Evolutionary conservation across 2,329 filamentous ascomycete species (phyloP), one percentile per base, ranked within the genome.

Genomic region (Emmonsiellopsis sp.): DNA sequence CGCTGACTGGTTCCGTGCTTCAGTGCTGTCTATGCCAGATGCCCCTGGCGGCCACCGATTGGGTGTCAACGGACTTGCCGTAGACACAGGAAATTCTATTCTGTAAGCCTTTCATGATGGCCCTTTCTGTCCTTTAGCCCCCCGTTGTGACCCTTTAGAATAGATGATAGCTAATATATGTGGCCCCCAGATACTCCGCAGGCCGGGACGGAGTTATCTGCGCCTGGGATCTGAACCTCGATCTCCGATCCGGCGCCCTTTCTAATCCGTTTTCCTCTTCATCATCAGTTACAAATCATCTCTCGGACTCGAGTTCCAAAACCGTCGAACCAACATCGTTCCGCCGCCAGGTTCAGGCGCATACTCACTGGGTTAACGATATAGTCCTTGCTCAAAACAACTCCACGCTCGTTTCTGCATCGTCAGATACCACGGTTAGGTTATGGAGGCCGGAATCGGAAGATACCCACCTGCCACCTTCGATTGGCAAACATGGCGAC

Each of bases 351-450:
- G 81, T 85, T 13, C 84, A 87, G 67, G 90, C 91, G 7, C 91
- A 96, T 70, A 95, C 89, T 50, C 89, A 95, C 70, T 96, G 91
- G 91, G 86, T 96, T 73, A 96, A 95, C 72, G 91, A 95, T 69
- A 88, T 96, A 58, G 82, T 84, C 20, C 80, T 95, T 52, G 86
- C 86, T 7, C 82, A 90, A 65, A 82, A 84, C 63, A 89, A 91
- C 64, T 78, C 83, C 15, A 87, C 87, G 20, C 78, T 96, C 48
- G 86, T 95, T 34, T 94, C 91, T 8, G 90, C 87, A 16, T 95
- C 90, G 4, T 95, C 91, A n/a, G 91, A 96, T 68, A 83, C 93
- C 57, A 90, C 89, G 7, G 90, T 96, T 67, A 93, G 95, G 70
- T 74, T 95, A 63, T 96, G 91, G 93, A 82, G 91, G 53, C 92